A percentile compares a stretch with the other conserved stretches of the same genome.
These are phyloP conservation scores for Corniculantispora saksenae DNA, from an alignment of 2,329 filamentous ascomycete species.

Conservation along the genomic window DNA sequence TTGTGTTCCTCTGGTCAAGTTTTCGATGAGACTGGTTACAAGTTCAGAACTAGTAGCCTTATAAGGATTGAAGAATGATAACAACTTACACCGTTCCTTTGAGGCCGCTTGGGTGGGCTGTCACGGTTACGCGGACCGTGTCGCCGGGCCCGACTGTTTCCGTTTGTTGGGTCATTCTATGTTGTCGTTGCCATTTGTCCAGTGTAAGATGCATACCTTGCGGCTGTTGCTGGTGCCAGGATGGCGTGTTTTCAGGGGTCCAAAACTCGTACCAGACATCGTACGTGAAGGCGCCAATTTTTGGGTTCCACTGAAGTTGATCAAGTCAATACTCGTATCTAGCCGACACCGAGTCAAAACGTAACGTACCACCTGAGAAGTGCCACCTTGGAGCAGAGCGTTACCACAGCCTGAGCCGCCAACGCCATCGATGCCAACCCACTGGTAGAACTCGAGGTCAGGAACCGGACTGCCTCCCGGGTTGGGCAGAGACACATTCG, in stretches of 20 bases:
- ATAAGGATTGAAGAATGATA: not conserved
- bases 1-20: not conserved
- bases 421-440: conserved; percentile 3
- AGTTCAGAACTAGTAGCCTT: not conserved
- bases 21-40: not conserved
- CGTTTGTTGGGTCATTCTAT: not conserved
- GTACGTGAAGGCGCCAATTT: not conserved
- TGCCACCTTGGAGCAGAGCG: conserved; percentile 5
- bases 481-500: not conserved
- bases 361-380: conserved; percentile 6
- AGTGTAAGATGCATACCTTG: not conserved
- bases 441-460: not conserved
- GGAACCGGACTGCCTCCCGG: not conserved
- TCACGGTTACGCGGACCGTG: not conserved
- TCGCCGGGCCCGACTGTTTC: conserved; percentile 1
- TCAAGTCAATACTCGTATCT: not conserved
- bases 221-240: not conserved
- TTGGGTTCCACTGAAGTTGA: not conserved
- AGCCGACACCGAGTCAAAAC: not conserved
- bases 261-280: conserved; percentile 6
- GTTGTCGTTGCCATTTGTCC: not conserved
- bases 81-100: conserved; percentile 5
- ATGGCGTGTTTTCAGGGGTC: not conserved
- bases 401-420: not conserved
- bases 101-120: not conserved